Conservation (phyloP, 805 yeast species). For the Priceomyces fermenticarens region DNA sequence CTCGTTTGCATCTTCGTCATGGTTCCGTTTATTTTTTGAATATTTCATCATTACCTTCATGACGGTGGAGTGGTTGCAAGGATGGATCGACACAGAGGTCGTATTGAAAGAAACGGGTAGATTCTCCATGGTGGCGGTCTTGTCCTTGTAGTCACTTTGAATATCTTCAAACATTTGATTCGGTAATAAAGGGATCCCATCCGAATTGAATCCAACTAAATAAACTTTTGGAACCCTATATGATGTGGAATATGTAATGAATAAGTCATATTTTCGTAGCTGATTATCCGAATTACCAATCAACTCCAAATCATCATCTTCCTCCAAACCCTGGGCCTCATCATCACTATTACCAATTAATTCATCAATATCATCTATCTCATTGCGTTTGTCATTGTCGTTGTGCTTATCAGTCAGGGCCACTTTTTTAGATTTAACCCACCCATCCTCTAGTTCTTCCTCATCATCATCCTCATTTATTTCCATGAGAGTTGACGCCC, state of each 20-base stretch:
- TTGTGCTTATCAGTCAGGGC: conserved; percentile 27
- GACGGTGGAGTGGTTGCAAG: conserved; percentile 92
- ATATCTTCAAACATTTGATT: conserved; percentile 94
- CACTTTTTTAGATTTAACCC: conserved; percentile 42
- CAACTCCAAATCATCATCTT: conserved; percentile 30
- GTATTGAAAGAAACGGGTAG: conserved; percentile 79
- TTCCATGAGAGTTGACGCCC: conserved; percentile 57
- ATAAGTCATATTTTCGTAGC: conserved; percentile 78
- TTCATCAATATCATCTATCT: conserved; percentile 45
- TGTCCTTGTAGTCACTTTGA: conserved; percentile 84
- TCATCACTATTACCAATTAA: conserved; percentile 34
- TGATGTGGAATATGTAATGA: conserved; percentile 89
- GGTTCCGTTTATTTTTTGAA: conserved; percentile 46
- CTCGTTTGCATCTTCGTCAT: conserved; percentile 3
- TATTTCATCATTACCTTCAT: conserved; percentile 82
- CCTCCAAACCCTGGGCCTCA: conserved; percentile 22
- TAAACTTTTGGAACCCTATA: conserved; percentile 95
- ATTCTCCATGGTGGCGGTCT: conserved; percentile 93
- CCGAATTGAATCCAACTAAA: conserved; percentile 77
- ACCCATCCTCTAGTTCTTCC: conserved; percentile 50
- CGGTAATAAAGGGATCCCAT: conserved; percentile 85
- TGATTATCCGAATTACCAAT: conserved; percentile 29
- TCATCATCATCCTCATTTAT: conserved; percentile 33
- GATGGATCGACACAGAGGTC: conserved; percentile 88
- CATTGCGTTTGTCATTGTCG: conserved; percentile 18